Evolutionary conservation across 495 filamentous ascomycete genomes (phyloP).

Genomic region (Podospora pseudoanserina): DNA sequence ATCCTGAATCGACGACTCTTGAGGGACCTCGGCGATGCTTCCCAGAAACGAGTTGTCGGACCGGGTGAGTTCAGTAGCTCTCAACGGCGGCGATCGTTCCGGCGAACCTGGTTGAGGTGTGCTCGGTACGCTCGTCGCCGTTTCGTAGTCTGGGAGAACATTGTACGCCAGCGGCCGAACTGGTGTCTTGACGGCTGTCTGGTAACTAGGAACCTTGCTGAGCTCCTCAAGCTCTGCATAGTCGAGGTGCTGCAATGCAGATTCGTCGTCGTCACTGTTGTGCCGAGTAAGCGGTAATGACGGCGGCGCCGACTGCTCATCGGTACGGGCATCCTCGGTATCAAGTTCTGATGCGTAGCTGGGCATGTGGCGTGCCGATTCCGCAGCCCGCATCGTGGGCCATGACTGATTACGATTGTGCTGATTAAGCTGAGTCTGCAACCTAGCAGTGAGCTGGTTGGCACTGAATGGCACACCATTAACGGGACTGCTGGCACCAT

Average conservation of each 20-base stretch:
- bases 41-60: constrained; percentile 27
- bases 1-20: constrained; percentile 6
- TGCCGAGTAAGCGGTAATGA: constrained; percentile 51
- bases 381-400: constrained; percentile 27
- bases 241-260: constrained; percentile 49
- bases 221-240: constrained; percentile 59
- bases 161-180: constrained; percentile 35
- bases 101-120: background rate
- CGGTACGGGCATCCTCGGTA: background rate
- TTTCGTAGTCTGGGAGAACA: background rate
- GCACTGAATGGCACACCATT: constrained; percentile 40
- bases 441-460: constrained; percentile 59
- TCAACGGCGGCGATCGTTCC: background rate
- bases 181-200: constrained; percentile 64
- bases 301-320: constrained; percentile 29
- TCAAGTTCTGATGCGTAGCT: constrained; percentile 19
- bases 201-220: constrained; percentile 75
- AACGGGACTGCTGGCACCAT: constrained; percentile 38
- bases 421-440: constrained; percentile 53
- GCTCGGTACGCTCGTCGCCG: background rate
- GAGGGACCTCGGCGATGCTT: constrained; percentile 29
- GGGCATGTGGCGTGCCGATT: constrained; percentile 30
- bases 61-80: background rate
- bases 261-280: constrained; percentile 57
- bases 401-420: constrained; percentile 35